Evolutionary conservation across 345 rosid genomes (phyloP), one percentile per base, ranked within the genome.

Genomic region (Eucalyptus pauciflora): DNA sequence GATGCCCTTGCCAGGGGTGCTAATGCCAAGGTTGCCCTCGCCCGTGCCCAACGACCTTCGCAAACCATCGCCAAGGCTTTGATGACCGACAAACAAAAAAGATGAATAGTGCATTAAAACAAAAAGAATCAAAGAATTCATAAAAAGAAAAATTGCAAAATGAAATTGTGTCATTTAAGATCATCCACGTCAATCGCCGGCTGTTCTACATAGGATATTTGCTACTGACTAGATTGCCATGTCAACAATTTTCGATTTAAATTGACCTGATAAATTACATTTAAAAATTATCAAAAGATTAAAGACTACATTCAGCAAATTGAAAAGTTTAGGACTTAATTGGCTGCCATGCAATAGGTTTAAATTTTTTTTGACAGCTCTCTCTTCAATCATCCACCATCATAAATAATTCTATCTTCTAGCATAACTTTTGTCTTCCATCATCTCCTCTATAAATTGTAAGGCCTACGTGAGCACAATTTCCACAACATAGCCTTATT

Each of bases 161-260:
- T 71, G 14, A 18, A 4, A 37, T 10, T 4, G 2, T 71, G 81
- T 37, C 79, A 67, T 67, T 16, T 71, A 71, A 71, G 4, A 71
- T 37, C 4, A 4, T 71, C 25, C 4, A 18, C 14, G 1, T 71
- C 14, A 71, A 10, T 10, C 2, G 0, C 27, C 46, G 2, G 2
- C 2, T 37, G 0, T 69, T 2, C 13, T 33, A 69, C 12, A 5
- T 33, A 69, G 13, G 13, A 33, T 22, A 33, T 5, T 18, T 17
- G 0, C 3, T 5, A 3, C 4, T 31, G 22, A 33, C 25, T 33
- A 9, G 13, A 33, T 0, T 17, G 8, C 0, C 15, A 76, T 13
- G 3, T 37, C 3, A 76, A 13, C 4, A 76, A 76, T 37, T 10
- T 76, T 4, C 8, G 1, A 3, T 22, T 2, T 76, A 76, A 76